These are phyloP conservation scores for Chrysopogon serrulatus DNA, from an alignment of 176 grass and related monocot species.

Conservation along the genomic window DNA sequence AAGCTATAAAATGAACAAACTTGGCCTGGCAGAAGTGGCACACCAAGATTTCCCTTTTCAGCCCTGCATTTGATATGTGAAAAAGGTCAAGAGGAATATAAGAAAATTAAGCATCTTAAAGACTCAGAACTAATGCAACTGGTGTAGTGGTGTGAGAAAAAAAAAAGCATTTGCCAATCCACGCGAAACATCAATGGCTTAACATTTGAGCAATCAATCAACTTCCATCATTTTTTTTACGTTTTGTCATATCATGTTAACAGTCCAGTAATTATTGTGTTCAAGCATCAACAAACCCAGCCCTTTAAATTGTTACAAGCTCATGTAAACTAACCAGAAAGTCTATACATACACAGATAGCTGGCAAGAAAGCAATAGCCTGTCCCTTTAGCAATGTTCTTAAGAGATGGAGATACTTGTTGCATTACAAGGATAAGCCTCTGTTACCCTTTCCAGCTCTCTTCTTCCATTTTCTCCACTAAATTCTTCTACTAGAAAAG, in stretches of 20 bases:
- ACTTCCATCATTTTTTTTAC: background rate
- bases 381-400: background rate
- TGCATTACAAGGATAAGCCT: background rate
- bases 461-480: background rate
- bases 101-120: background rate
- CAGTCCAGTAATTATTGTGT: background rate
- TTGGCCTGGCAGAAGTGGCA: slow-evolving; percentile 73
- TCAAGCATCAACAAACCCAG: background rate
- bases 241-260: background rate
- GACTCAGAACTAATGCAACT: background rate
- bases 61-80: slow-evolving; percentile 30
- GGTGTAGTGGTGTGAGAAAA: background rate
- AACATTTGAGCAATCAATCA: background rate
- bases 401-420: background rate
- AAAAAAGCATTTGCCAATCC: background rate
- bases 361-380: background rate
- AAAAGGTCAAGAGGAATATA: background rate
- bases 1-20: slow-evolving; percentile 91
- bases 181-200: background rate
- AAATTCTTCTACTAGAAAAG: background rate
- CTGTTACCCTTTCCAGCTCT: background rate
- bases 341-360: background rate
- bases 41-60: slow-evolving; percentile 79
- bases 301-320: background rate
- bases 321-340: background rate